Evolutionary conservation across 2,329 filamentous ascomycete species (phyloP).

Genomic region (Tolypocladium ophioglossoides): DNA sequence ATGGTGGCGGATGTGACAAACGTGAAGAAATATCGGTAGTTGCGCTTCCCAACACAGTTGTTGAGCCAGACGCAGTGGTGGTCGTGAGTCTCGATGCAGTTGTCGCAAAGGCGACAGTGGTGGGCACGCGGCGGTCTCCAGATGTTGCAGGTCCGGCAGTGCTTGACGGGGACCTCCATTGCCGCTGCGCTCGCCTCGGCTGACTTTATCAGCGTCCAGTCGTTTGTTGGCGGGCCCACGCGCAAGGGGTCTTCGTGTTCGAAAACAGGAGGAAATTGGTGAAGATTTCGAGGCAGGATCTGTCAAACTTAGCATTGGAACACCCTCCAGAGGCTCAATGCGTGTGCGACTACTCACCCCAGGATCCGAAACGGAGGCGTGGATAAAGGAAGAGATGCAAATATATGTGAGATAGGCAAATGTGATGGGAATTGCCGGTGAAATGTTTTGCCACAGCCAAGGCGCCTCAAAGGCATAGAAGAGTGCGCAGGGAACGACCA

Average conservation of each 20-base stretch:
- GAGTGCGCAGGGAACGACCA: constrained; percentile 67
- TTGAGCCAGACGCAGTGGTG: constrained; percentile 99
- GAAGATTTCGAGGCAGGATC: constrained; percentile 88
- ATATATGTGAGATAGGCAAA: constrained; percentile 90
- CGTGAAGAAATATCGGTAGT: constrained; percentile 95
- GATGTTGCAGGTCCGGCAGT: constrained; percentile 94
- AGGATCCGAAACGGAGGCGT: constrained; percentile 85
- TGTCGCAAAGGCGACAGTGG: constrained; percentile 93
- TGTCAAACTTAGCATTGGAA: constrained; percentile 22
- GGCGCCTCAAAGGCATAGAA: constrained; percentile 81
- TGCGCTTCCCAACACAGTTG: constrained; percentile 92
- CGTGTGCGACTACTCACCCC: constrained; percentile 52
- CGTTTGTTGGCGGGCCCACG: constrained; percentile 75
- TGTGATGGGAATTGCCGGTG: constrained; percentile 76
- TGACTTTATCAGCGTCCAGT: constrained; percentile 88
- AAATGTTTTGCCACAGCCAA: constrained; percentile 78
- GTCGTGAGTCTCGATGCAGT: constrained; percentile 93
- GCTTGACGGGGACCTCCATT: constrained; percentile 97
- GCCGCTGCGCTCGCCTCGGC: constrained; percentile 65
- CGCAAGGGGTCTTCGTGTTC: constrained; percentile 71
- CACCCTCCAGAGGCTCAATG: neutral
- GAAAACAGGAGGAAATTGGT: constrained; percentile 69
- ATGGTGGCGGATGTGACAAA: constrained; percentile 77
- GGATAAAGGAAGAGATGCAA: constrained; percentile 85
- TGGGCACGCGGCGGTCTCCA: constrained; percentile 95